Base-by-base conservation (phyloP, 2,329 filamentous ascomycete genomes). In the Neoscytalidium dimidiatum region DNA sequence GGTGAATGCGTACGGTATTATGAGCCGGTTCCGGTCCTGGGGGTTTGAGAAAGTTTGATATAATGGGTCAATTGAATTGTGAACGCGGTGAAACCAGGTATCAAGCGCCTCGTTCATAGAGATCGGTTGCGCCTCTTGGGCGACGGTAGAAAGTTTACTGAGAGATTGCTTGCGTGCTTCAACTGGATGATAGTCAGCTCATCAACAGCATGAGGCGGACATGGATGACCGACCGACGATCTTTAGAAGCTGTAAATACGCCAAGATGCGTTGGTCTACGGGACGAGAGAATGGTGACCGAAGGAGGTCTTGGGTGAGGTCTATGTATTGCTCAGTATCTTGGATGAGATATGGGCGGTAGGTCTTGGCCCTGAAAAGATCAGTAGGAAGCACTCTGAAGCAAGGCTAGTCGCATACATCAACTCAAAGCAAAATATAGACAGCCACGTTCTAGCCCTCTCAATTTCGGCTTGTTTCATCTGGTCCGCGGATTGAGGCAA, bases 41-140 rank as follows among this genome's bases (percentile, higher is more conserved):
- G 53, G 53, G 8, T 43, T 28, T 14, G 53, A 44, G 26, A 57
- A 57, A 4, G 53, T 57, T 19, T 57, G 53, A 19, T 57, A 57
- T 4, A 43, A 35, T 8, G 53, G 53, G 23, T 57, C 53, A 17
- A 44, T 57, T 5, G 35, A 43, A 35, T 57, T 44, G 17, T 57
- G 35, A 9, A 57, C 53, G 21, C 53, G 53, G 23, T 57, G 35
- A 17, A 57, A 57, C 53, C 53, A 57, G 23, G 23, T 19, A 8
- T 57, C 53, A 3, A 57, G 35, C 0, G 35, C 1, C 5, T 8
- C 23, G 35, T 57, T 57, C 21, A 57, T 23, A 13, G 53, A n/a
- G 14, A 28, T 17, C 35, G 43, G 23, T 7, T 19, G 23, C 0
- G 33, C 23, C 35, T 57, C 23, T 8, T 44, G 53, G 17, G 26